Base-by-base conservation (phyloP, 1,284 basidiomycete genomes). In the Ustilago shanxiensis region DNA sequence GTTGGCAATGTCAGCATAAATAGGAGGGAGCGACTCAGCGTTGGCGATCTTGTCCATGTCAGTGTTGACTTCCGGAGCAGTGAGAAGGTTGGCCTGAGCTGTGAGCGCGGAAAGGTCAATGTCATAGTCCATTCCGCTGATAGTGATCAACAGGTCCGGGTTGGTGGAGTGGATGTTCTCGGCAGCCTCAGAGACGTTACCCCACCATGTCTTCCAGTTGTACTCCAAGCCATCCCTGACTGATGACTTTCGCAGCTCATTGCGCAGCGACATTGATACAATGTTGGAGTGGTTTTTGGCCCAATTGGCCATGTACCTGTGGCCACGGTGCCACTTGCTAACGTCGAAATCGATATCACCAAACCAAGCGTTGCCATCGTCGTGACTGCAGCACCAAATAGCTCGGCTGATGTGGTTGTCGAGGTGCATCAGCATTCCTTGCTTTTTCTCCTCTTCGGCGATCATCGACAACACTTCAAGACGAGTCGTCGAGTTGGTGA, bases 361-460 rank as follows among this genome's bases (percentile, higher is more conserved):
- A 28, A 68, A 72, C 74, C 74, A 77, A 8, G 69, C 74, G 22
- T 77, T 72, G 56, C 74, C 74, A 44, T 77, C 74, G 54, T 60
- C 60, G 59, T 68, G 57, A 37, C 59, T 60, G 62, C 74, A 77
- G 66, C 74, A 77, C 74, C 74, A 77, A 26, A 65, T 47, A 31
- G 69, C 74, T 33, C 61, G 58, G 33, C 60, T 61, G 56, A 77
- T 67, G 62, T 77, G 74, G 55, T 68, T 69, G 62, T 77, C 73
- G 29, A 70, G 65, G 31, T 76, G 73, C 68, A 76, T 72, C 13
- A 76, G 59, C 33, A 76, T 56, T 1, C 69, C 73, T 9, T 70
- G 60, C 65, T 72, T 63, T 29, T 60, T 60, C 44, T 71, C 73
- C 20, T 66, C 68, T 41, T 76, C 60, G 10, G 69, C 73, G 28